These are phyloP conservation scores for Plectosphaerella plurivora DNA, from an alignment of 2,329 filamentous ascomycete genomes.

Conservation along the genomic window DNA sequence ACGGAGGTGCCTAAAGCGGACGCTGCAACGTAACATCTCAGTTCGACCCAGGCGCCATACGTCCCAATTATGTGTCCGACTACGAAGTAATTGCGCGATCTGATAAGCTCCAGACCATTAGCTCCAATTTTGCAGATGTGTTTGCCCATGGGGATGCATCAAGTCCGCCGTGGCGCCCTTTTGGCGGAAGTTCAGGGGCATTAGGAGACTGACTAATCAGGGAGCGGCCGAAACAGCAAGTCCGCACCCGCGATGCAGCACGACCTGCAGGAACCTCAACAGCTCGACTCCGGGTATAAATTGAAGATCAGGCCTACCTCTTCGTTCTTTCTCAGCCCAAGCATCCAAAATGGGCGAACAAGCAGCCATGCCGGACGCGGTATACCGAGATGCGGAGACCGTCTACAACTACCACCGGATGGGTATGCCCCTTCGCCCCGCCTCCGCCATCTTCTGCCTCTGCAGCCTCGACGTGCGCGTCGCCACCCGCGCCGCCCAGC, in stretches of 20 bases:
- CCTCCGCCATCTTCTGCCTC: constrained; percentile 40
- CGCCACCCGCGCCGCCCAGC: constrained; percentile 33
- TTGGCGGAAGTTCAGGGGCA: no score
- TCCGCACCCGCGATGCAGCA: not conserved
- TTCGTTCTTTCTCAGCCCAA: not conserved
- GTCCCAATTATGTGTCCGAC: no score
- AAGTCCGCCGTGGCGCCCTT: no score
- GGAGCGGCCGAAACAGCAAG: not conserved
- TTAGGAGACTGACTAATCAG: not conserved
- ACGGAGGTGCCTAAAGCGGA: no score
- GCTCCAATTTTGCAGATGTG: no score
- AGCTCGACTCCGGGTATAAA: not conserved
- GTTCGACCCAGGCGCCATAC: no score
- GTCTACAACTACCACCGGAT: constrained; percentile 41
- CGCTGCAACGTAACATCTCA: no score
- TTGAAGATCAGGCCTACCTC: not conserved
- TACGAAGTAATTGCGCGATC: no score
- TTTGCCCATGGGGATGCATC: no score
- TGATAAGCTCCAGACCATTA: no score
- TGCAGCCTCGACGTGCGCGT: constrained; percentile 43
- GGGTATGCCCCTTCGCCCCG: constrained; percentile 25
- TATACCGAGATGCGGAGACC: constrained; percentile 25
- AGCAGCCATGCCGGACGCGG: constrained; percentile 2
- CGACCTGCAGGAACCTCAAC: not conserved
- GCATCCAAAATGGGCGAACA: not conserved